These are phyloP conservation scores for Kurtzmaniella fragi DNA, from an alignment of 805 yeast genomes.

Conservation along the genomic window DNA sequence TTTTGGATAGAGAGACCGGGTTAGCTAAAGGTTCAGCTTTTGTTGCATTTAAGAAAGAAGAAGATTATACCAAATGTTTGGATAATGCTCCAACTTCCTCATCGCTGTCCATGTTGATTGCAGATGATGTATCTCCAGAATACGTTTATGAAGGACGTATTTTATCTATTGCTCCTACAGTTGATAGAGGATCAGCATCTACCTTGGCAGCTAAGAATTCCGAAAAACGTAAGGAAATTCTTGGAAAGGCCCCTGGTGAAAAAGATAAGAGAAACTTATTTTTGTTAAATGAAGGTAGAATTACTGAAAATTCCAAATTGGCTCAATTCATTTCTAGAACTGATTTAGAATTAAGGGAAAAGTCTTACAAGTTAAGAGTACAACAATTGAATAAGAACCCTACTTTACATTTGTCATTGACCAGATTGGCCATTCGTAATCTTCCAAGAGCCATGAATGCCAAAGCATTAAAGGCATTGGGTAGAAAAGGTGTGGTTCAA, in stretches of 20 bases:
- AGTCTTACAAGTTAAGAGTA: conserved; percentile 79
- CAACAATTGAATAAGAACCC: conserved; percentile 91
- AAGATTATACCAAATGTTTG: conserved; percentile 63
- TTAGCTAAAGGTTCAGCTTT: conserved; percentile 93
- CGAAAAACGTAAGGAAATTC: conserved; percentile 60
- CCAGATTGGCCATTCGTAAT: conserved; percentile 92
- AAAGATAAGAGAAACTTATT: conserved; percentile 82
- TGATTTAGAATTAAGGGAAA: conserved; percentile 84
- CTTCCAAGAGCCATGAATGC: conserved; percentile 89
- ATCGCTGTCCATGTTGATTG: conserved; percentile 63
- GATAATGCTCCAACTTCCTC: conserved; percentile 70
- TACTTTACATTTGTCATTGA: conserved; percentile 83
- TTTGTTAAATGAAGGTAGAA: conserved; percentile 90
- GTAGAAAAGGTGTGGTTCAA: conserved; percentile 89
- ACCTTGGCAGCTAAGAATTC: conserved; percentile 70
- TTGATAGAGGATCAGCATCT: conserved; percentile 79
- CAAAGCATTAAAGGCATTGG: conserved; percentile 83
- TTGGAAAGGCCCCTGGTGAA: conserved; percentile 77
- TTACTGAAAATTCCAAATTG: conserved; percentile 72
- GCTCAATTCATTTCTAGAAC: conserved; percentile 62
- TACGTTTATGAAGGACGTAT: conserved; percentile 94
- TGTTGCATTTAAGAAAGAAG: conserved; percentile 70
- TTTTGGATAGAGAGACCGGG: conserved; percentile 78
- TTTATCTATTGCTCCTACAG: conserved; percentile 76
- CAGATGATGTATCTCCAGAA: conserved; percentile 86